Evolutionary conservation across 106 monocot genomes (phyloP).

Genomic region (Dendrobium catenatum): DNA sequence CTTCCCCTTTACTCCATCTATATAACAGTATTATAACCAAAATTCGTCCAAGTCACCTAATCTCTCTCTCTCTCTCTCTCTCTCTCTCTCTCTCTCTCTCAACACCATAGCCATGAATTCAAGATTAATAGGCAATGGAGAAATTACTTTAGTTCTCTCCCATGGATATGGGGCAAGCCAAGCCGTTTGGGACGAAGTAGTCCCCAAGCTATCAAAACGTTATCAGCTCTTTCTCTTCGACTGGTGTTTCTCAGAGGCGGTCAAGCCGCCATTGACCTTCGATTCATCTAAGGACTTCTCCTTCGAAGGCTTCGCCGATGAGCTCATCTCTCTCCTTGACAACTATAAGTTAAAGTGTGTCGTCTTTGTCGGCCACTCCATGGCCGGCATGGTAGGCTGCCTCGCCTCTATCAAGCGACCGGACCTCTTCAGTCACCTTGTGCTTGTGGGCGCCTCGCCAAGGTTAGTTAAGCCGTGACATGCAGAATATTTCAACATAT

Average conservation of each 20-base stretch:
- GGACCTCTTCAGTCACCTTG: constrained; percentile 42
- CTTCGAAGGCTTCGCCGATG: constrained; percentile 34
- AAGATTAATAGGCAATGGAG: constrained; percentile 30
- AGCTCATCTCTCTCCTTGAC: constrained; percentile 35
- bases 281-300: neutral
- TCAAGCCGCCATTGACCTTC: neutral
- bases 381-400: constrained; percentile 67
- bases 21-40: no score
- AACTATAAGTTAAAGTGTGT: constrained; percentile 13
- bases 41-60: no score
- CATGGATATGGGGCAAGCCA: constrained; percentile 59
- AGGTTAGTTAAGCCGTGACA: constrained; percentile 15
- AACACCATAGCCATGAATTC: constrained; percentile 20
- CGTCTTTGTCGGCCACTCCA: constrained; percentile 56
- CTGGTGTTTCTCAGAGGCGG: constrained; percentile 38
- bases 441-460: constrained; percentile 53
- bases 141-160: constrained; percentile 38
- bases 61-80: neutral
- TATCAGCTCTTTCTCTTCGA: constrained; percentile 41
- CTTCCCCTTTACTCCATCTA: no score
- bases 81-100: neutral
- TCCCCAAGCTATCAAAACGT: constrained; percentile 18
- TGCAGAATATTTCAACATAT: no score
- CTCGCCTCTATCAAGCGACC: constrained; percentile 40
- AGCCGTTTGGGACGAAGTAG: constrained; percentile 34